Evolutionary conservation across 2,329 filamentous ascomycete species (phyloP), one percentile per base, ranked within the genome.

Genomic region (Calonectria multiphialidica): DNA sequence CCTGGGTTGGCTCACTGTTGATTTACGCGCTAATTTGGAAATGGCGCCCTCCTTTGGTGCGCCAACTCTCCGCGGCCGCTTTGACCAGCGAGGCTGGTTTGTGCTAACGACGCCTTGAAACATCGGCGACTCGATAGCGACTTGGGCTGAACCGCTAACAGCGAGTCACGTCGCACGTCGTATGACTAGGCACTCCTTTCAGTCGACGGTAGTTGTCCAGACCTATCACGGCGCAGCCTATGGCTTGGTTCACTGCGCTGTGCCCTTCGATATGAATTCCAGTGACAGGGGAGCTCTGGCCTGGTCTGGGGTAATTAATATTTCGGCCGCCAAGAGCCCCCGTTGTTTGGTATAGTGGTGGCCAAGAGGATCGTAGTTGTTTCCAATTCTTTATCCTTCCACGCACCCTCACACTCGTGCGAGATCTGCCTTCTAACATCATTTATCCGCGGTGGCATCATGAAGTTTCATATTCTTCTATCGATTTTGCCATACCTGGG

Each of bases 401-500:
- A 4, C 7, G 9, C 3, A 12, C 15, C 21, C 33, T 40, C 53
- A 16, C 35, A 16, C 21, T 30, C 9, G 7, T 21, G 7, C 10
- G 28, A 18, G 35, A 59, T 40, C 21, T 40, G 8, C 21, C 15
- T 40, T 9, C 33, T 59, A 12, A n/a, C 10, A 25, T 18, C 33
- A 57, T 57, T n/a, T 25, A 37, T 18, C 21, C 5, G 21, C 15
- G 12, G 30, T n/a, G 16, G 28, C 15, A 50, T n/a, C 33, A 72
- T 72, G 70, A 68, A 65, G 42, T 72, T 35, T 25, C 49, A 47
- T 8, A 5, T 7, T 21, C 68, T 35, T 15, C 40, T 35, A 18
- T 57, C 18, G 6, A 30, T 7, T 35, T 72, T 50, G 37, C 59
- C 37, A 5, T 53, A 21, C 49, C 40, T 68, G 5, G 16, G 42